A percentile compares a stretch with the other conserved stretches of the same genome.
phyloP scores from a whole-genome alignment of 768 basidiomycete genomes.

The Coprinopsis sp. region DNA sequence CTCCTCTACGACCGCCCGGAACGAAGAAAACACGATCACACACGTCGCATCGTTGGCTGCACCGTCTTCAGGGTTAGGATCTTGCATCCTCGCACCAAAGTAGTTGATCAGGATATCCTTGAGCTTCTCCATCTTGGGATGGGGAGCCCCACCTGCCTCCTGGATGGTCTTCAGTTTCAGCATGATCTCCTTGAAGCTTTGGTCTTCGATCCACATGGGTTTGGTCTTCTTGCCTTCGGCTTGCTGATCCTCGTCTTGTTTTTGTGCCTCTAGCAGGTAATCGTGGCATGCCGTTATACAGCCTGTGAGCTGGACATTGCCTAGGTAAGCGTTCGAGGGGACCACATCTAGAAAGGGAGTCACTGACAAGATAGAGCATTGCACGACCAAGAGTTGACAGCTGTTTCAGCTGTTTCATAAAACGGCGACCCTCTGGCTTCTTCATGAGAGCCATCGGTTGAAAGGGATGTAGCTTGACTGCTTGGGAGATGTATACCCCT shows the following conservation, averaged over 20 bases:
- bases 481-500: slow-evolving; percentile 25
- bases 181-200: slow-evolving; percentile 61
- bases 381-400: slow-evolving; percentile 65
- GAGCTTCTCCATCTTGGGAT: slow-evolving; percentile 92
- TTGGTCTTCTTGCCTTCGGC: slow-evolving; percentile 38
- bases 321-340: background rate
- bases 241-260: slow-evolving; percentile 31
- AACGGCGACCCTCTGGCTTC: slow-evolving; percentile 54
- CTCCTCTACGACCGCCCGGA: slow-evolving; percentile 86
- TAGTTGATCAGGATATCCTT: slow-evolving; percentile 72
- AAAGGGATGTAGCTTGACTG: slow-evolving; percentile 38
- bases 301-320: slow-evolving; percentile 3
- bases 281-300: slow-evolving; percentile 33
- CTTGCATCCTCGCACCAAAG: slow-evolving; percentile 55
- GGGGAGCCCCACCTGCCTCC: slow-evolving; percentile 52
- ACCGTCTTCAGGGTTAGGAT: slow-evolving; percentile 31
- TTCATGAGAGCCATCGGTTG: slow-evolving; percentile 63
- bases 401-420: slow-evolving; percentile 45
- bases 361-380: slow-evolving; percentile 81
- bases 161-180: slow-evolving; percentile 60
- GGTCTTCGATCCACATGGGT: slow-evolving; percentile 45
- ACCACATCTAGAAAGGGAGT: background rate
- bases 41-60: slow-evolving; percentile 51
- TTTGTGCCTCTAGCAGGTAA: slow-evolving; percentile 45
- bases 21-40: slow-evolving; percentile 95